Percentiles rank a stretch among this genome's conserved stretches.
Conservation (phyloP, 192 early-diverging fungal species). For the Chytriomyces confervae region DNA sequence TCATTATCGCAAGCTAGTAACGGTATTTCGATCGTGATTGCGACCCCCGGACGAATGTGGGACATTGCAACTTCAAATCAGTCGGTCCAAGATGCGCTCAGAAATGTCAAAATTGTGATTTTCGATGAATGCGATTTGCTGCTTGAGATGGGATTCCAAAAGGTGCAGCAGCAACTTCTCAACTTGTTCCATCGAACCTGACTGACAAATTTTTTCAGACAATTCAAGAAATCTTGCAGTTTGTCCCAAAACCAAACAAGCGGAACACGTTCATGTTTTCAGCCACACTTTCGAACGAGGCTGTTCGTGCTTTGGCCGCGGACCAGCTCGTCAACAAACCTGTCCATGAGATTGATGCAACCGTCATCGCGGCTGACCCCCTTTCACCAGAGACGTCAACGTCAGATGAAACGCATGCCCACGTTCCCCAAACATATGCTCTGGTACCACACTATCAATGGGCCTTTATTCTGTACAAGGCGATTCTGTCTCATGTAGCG, state of each 20-base stretch:
- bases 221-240: constrained; percentile 16
- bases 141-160: constrained; percentile 64
- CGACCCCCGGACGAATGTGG: constrained; percentile 91
- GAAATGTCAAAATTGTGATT: constrained; percentile 50
- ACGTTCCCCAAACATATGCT: constrained; percentile 80
- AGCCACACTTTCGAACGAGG: constrained; percentile 76
- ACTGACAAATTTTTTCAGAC: neutral
- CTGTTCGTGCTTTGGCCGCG: constrained; percentile 9
- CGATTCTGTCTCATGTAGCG: constrained; percentile 52
- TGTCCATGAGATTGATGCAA: constrained; percentile 25
- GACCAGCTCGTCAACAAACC: constrained; percentile 29
- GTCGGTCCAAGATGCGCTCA: neutral
- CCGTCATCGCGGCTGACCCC: neutral
- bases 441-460: constrained; percentile 68
- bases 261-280: constrained; percentile 94
- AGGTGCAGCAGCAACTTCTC: neutral
- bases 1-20: constrained; percentile 57
- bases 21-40: constrained; percentile 76
- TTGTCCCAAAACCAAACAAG: constrained; percentile 71
- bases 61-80: constrained; percentile 76
- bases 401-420: constrained; percentile 52
- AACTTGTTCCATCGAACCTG: no score
- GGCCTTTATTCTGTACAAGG: constrained; percentile 63
- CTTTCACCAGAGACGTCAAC: neutral
- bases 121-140: constrained; percentile 96